Percentiles rank a stretch among this genome's conserved stretches.
Conservation (phyloP, 1,284 basidiomycete genomes). For the Ceratobasidium sp. region DNA sequence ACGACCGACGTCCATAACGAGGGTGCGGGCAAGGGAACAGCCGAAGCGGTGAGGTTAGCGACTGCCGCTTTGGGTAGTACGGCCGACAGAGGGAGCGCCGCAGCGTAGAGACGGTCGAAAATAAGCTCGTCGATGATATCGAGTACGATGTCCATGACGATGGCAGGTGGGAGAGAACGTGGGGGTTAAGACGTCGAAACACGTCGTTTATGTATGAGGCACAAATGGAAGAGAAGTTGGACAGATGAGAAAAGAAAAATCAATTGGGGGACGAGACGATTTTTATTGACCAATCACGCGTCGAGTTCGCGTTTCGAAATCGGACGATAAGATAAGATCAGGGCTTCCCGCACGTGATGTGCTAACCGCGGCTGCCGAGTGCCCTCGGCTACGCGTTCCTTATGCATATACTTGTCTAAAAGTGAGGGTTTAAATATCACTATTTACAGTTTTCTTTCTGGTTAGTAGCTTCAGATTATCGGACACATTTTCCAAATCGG, state of each 20-base stretch:
- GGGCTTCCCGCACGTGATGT: not conserved
- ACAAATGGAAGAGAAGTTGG: constrained; percentile 24
- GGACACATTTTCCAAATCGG: too few relatives aligned
- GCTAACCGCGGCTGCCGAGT: not conserved
- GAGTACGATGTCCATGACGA: constrained; percentile 87
- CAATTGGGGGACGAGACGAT: constrained; percentile 10
- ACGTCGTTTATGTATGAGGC: constrained; percentile 29
- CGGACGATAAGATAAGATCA: constrained; percentile 19
- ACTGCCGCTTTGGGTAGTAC: constrained; percentile 46
- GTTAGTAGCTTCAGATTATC: too few relatives aligned
- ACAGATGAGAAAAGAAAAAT: constrained; percentile 18
- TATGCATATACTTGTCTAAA: not conserved
- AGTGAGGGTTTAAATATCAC: not conserved
- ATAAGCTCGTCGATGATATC: constrained; percentile 78
- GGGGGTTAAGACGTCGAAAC: constrained; percentile 6
- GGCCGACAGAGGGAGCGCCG: constrained; percentile 76
- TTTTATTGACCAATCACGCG: constrained; percentile 40
- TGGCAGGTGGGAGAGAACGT: constrained; percentile 45
- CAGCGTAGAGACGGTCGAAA: constrained; percentile 85
- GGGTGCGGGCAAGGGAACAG: constrained; percentile 54
- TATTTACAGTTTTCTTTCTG: too few relatives aligned
- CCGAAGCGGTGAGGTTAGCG: constrained; percentile 61
- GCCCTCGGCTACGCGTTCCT: not conserved
- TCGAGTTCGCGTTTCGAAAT: constrained; percentile 20
- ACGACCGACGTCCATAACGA: constrained; percentile 62